These are phyloP conservation scores for Pestalotiopsis fici DNA, from an alignment of 2,329 filamentous ascomycete genomes.

Conservation along the genomic window DNA sequence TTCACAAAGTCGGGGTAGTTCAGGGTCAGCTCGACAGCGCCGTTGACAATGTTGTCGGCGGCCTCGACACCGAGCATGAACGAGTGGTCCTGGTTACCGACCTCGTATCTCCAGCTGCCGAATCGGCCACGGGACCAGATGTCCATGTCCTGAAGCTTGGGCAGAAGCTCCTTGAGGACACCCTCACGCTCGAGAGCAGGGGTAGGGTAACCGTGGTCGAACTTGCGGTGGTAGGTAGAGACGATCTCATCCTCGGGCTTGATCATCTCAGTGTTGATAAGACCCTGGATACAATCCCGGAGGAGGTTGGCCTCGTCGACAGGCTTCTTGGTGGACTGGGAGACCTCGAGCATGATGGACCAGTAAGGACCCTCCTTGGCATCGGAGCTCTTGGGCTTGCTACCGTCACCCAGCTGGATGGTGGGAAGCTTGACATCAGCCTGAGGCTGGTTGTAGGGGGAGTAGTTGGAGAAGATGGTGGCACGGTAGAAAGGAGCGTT, in stretches of 20 bases:
- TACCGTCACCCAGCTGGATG: constrained; percentile 81
- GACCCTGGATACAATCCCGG: constrained; percentile 89
- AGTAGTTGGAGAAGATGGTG: constrained; percentile 99
- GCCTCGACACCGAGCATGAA: constrained; percentile 98
- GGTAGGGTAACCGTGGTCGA: constrained; percentile 98
- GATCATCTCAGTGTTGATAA: constrained; percentile 98
- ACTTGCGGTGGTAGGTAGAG: constrained; percentile 95
- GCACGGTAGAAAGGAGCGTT: constrained; percentile 99
- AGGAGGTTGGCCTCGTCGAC: constrained; percentile 85
- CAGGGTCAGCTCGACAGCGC: constrained; percentile 86
- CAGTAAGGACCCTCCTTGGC: constrained; percentile 92
- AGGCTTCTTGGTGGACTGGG: constrained; percentile 93
- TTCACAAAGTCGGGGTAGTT: constrained; percentile 99
- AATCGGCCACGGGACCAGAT: constrained; percentile 97
- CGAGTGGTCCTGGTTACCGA: constrained; percentile 94
- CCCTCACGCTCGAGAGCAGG: constrained; percentile 93
- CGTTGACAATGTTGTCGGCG: constrained; percentile 85
- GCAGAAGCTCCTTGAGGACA: constrained; percentile 87
- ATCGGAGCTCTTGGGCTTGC: constrained; percentile 71
- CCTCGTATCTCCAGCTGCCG: constrained; percentile 96
- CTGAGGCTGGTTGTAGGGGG: constrained; percentile 93
- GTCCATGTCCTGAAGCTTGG: constrained; percentile 85
- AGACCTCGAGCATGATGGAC: constrained; percentile 99
- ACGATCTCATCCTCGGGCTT: constrained; percentile 90
- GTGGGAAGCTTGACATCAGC: constrained; percentile 83